phyloP scores from a whole-genome alignment of 2,329 filamentous ascomycete genomes.

The Neocatenulostroma microsporum region DNA sequence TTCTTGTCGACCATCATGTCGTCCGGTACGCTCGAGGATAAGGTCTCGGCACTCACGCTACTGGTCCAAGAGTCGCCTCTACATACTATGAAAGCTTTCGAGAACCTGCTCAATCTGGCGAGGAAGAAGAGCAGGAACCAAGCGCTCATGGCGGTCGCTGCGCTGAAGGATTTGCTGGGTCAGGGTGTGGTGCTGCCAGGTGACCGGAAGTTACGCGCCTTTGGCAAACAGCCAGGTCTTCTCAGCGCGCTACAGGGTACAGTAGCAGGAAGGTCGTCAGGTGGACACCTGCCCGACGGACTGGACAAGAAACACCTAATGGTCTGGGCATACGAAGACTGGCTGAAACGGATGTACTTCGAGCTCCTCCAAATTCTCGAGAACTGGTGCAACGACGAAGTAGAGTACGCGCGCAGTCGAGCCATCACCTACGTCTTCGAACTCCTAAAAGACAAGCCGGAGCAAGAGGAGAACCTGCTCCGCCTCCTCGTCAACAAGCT shows the following conservation, averaged over 20 bases:
- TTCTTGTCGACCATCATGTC: constrained; percentile 97
- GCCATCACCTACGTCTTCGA: constrained; percentile 89
- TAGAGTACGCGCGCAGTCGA: constrained; percentile 82
- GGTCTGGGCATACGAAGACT: constrained; percentile 87
- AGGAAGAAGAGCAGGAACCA: constrained; percentile 89
- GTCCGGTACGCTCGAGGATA: constrained; percentile 92
- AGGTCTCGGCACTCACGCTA: constrained; percentile 88
- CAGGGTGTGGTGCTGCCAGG: constrained; percentile 77
- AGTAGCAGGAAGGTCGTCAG: constrained; percentile 42
- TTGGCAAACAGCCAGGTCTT: constrained; percentile 71
- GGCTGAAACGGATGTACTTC: constrained; percentile 90
- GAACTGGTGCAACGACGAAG: constrained; percentile 87
- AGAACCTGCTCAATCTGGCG: constrained; percentile 73
- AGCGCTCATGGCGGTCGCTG: constrained; percentile 83
- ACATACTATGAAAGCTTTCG: constrained; percentile 83
- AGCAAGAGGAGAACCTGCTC: constrained; percentile 91
- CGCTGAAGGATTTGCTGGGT: constrained; percentile 87
- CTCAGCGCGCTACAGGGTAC: constrained; percentile 60
- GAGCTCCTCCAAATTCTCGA: constrained; percentile 87
- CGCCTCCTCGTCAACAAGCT: constrained; percentile 92
- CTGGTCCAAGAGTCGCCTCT: constrained; percentile 96
- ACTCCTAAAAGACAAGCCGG: constrained; percentile 87
- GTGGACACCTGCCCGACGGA: constrained; percentile 64
- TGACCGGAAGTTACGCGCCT: constrained; percentile 71
- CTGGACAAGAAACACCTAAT: constrained; percentile 72